Conservation (phyloP, 1,139 yeast genomes). For the Lodderomyces jiufengensis region DNA sequence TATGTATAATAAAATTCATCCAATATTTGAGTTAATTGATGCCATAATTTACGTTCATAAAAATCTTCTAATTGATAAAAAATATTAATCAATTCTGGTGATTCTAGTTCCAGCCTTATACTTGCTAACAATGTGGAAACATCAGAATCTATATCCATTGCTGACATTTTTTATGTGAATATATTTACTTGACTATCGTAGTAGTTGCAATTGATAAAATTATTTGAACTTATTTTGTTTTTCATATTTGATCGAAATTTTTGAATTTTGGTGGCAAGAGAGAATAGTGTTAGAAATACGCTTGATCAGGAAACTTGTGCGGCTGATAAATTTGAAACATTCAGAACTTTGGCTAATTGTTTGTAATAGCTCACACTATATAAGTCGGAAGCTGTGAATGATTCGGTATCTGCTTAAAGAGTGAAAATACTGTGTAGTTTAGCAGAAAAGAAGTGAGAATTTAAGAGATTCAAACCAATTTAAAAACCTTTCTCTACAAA, state of each 20-base stretch:
- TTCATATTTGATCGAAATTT: constrained; percentile 1
- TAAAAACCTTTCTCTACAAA: too few species aligned
- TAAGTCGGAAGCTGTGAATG: too few species aligned
- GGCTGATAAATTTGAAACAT: too few species aligned
- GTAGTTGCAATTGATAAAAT: not conserved
- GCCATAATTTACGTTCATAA: constrained; percentile 80
- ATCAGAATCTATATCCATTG: constrained; percentile 45
- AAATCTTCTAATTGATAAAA: constrained; percentile 79
- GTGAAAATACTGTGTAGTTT: too few species aligned
- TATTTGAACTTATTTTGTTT: not conserved
- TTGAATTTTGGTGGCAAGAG: not conserved
- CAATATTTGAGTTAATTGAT: constrained; percentile 71
- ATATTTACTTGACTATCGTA: not conserved
- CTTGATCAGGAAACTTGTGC: not conserved
- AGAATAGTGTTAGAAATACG: too few species aligned
- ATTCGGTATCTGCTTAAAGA: too few species aligned
- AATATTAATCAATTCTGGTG: constrained; percentile 57
- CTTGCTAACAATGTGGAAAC: constrained; percentile 63
- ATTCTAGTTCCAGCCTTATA: constrained; percentile 65
- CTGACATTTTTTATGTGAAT: constrained; percentile 10
- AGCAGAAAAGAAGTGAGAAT: too few species aligned
- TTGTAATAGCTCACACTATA: too few species aligned
- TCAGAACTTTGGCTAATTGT: too few species aligned
- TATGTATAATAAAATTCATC: constrained; percentile 47
- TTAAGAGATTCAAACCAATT: too few species aligned